Evolutionary conservation across 768 basidiomycete genomes (phyloP).

Genomic region (Mycena capillaripes): DNA sequence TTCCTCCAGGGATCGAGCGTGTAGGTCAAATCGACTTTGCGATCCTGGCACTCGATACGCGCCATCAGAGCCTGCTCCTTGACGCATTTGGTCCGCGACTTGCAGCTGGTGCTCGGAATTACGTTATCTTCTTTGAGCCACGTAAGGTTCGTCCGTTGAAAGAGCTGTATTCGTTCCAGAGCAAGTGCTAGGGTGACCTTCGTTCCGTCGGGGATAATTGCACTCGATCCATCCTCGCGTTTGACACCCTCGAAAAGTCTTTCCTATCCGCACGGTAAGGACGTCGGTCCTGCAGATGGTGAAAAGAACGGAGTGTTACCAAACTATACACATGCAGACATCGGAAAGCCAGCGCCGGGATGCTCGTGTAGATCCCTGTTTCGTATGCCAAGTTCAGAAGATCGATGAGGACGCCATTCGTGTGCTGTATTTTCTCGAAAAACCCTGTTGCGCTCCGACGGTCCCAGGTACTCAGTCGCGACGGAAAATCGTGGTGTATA

Average conservation of each 20-base stretch:
- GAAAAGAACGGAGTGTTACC: background rate
- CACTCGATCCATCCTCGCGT: conserved; percentile 9
- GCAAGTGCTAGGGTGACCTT: conserved; percentile 3
- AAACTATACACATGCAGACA: conserved; percentile 19
- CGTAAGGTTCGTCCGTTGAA: background rate
- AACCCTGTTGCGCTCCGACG: background rate
- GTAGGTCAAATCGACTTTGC: conserved; percentile 8
- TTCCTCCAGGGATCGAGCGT: conserved; percentile 1
- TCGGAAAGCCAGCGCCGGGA: conserved; percentile 11
- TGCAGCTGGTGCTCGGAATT: conserved; percentile 4
- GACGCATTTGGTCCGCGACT: conserved; percentile 14
- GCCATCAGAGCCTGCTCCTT: conserved; percentile 10
- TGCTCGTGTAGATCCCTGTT: conserved; percentile 11
- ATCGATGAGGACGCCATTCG: conserved; percentile 5
- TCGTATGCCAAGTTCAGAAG: conserved; percentile 22
- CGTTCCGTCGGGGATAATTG: background rate
- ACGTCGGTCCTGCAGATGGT: background rate
- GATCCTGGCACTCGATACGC: conserved; percentile 16
- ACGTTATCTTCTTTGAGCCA: conserved; percentile 15
- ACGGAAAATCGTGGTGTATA: conserved; percentile 14
- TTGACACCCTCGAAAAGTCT: conserved; percentile 14
- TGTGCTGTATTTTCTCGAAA: conserved; percentile 5
- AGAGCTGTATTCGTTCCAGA: conserved; percentile 16
- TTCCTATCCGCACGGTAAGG: background rate
- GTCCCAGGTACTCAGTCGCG: conserved; percentile 1